Base-by-base conservation (phyloP, 2,329 filamentous ascomycete genomes). In the Ceratocystis cacaofunesta region DNA sequence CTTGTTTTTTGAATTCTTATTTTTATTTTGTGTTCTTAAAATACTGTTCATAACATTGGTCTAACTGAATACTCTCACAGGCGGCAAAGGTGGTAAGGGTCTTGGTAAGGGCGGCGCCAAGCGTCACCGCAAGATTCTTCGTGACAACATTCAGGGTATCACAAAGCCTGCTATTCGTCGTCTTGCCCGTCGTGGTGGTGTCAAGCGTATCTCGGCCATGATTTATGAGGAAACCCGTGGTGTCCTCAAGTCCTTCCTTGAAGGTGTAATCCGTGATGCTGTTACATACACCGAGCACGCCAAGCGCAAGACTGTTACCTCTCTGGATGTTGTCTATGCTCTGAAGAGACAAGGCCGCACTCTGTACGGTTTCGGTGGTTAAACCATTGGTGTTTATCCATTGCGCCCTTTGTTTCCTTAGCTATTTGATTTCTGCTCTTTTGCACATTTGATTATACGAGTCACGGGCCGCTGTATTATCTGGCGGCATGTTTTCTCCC, bases 141-240 rank as follows among this genome's bases (percentile, higher is more conserved):
- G 92, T 80, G 92, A 96, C 88, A 96, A 96, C 89, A 96, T 96
- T 76, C 92, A 96, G 83, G 92, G 92, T 81, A 96, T 96, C 77
- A 96, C 92, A 76, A 96, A 96, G 89, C 92, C 92, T 74, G 92
- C 92, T 74, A 96, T 96, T 80, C 88, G 92, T 75, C 92, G 92
- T 95, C 91, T 96, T 77, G 92, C 92, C 71, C 92, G 92, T 81
- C 91, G 92, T 94, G 92, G 92, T 79, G 92, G 92, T 92, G 92
- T 96, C 85, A 96, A 96, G 90, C 92, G 92, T 95, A 96, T 96
- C 75, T 96, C 91, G 74, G 92, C 92, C 77, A 95, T 89, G 85
- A 89, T 89, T 78, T 89, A 89, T 81, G 86, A 88, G 77, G 86
- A 89, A 80, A 89, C 86, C 69, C 86, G 86, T 71, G 85, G 85